These are phyloP conservation scores for Lenwebbia sp. DNA, from an alignment of 345 rosid genomes.

Conservation along the genomic window DNA sequence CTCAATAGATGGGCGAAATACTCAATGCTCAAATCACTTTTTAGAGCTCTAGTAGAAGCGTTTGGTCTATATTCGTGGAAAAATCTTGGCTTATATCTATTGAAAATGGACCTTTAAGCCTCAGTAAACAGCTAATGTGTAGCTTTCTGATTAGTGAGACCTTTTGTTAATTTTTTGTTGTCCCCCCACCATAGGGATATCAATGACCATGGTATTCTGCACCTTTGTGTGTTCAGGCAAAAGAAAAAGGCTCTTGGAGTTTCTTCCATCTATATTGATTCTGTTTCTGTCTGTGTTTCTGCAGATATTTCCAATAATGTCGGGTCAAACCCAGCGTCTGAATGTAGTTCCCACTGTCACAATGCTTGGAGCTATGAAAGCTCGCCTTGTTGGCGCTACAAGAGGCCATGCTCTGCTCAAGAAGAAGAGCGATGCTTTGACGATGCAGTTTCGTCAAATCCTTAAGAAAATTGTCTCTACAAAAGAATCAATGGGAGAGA, in stretches of 20 bases:
- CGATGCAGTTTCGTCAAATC: slow-evolving; percentile 10
- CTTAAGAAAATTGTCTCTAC: slow-evolving; percentile 13
- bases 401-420: slow-evolving; percentile 15
- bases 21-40: not conserved
- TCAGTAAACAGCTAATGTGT: not conserved
- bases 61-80: not conserved
- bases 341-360: slow-evolving; percentile 16
- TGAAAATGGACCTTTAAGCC: not conserved
- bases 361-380: slow-evolving; percentile 12
- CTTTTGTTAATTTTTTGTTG: not conserved
- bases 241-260: not conserved
- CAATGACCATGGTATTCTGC: not conserved
- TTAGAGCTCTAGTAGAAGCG: not conserved
- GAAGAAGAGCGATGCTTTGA: slow-evolving; percentile 14
- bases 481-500: slow-evolving; percentile 13
- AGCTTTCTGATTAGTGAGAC: not conserved
- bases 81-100: not conserved
- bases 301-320: not conserved
- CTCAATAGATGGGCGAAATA: not conserved
- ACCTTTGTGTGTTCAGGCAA: not conserved
- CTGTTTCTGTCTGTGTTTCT: not conserved
- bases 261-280: not conserved
- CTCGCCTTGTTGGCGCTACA: slow-evolving; percentile 12
- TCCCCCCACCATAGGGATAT: not conserved
- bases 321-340: slow-evolving; percentile 9